Evolutionary conservation across 306 rosid genomes (phyloP), one percentile per base, ranked within the genome.

Genomic region (Crataegus laevigata): DNA sequence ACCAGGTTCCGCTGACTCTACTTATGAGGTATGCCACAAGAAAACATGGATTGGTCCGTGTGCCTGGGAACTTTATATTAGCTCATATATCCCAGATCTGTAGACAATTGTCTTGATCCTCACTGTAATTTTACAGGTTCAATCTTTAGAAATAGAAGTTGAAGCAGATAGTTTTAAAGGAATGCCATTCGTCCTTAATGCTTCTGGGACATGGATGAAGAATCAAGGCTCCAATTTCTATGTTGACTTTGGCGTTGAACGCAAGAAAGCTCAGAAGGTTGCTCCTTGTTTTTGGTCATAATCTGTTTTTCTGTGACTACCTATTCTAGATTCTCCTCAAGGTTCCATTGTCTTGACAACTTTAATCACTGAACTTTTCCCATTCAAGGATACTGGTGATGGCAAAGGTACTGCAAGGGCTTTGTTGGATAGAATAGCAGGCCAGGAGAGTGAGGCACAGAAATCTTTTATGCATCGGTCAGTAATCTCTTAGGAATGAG

Each of bases 401-500:
- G 93, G 96, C 26, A 89, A 86, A 57, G 96, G 93, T 77, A 92
- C 97, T 71, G 96, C 96, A 26, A 90, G 88, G 91, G 69, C 79
- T 72, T 87, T 94, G 85, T 78, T 94, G 84, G 86, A 90, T 81
- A 85, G 74, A 76, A 94, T 92, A 84, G 99, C 96, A 43, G 77
- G 77, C 26, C 15, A 61, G 93, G 99, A 94, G 85, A 78, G 89
- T 54, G 97, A 92, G 81, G 99, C 99, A 34, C 92, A 94, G 68
- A 94, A 89, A 81, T 94, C 99, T 82, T 92, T 94, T 77, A 94
- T 94, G 99, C 99, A 94, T 78, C 82, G 99, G 99, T 92, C 68
- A 73, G 94, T 77, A 43, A 69, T 76, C 78, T 84, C 25, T 65
- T 40, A 29, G 68, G 75, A 42, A 24, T 83, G 59, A 57, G 30